Base-by-base conservation (phyloP, 192 early-diverging fungal genomes). In the Oehlia diaphana region DNA sequence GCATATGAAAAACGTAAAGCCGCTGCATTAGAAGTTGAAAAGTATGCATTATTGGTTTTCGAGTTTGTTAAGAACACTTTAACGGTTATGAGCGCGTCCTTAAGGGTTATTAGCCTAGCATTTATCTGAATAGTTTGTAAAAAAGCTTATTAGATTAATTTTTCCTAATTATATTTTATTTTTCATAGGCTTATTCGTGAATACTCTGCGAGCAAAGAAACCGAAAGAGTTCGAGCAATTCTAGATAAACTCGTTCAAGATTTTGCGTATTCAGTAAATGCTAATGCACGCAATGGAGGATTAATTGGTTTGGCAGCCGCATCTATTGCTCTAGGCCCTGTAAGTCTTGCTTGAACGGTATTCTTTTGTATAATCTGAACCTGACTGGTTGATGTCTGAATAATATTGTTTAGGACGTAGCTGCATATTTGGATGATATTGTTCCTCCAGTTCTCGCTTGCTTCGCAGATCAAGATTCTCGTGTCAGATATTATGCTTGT, bases 401-500 rank as follows among this genome's bases (percentile, higher is more conserved):
- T 23, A 2, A 78, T 62, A 74, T 47, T 66, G 23, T 64, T 35
- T 85, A 90, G 83, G 84, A 86, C 23, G 90, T 94, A 31, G 82
- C 89, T 8, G 81, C 82, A 21, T 92, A 93, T 70, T 82, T 98
- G 13, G 89, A 90, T 50, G 88, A 87, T 19, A 95, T 99, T 76
- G 92, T 98, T 4, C 96, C 96, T 21, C 98, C 98, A 3, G 96
- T 99, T 23, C 90, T 99, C 4, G 89, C 96, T 37, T 98, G 97
- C 76, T 94, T 99, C 76, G 83, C 88, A 6, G 96, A 99, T 82
- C 95, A 92, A 72, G 98, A 99, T 82, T 91, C 92, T 37, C 88
- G 94, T 16, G 96, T 99, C 63, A 90, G 97, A 39, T 99, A 99
- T 88, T 99, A 98, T 91, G 97, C 98, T 2, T 98, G 96, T 79